Conservation (phyloP, 345 rosid genomes). For the Corymbia maculata region DNA sequence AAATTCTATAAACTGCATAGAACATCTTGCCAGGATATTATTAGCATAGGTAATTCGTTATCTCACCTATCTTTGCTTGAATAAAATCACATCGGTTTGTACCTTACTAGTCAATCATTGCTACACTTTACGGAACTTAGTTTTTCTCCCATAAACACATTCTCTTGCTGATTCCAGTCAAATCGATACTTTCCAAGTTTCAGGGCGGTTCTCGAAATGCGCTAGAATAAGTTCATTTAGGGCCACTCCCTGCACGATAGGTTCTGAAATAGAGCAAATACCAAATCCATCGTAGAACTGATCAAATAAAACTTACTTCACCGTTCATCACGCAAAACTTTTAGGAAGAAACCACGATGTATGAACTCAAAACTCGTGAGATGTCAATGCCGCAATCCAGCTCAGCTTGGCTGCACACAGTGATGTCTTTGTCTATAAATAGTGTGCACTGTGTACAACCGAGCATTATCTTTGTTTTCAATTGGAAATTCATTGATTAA, state of each 20-base stretch:
- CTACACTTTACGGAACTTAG: neutral
- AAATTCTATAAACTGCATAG: neutral
- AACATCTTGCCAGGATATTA: neutral
- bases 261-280: neutral
- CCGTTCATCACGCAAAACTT: neutral
- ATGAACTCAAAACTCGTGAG: neutral
- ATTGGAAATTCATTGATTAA: neutral
- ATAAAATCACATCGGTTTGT: neutral
- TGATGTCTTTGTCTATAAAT: too few species aligned
- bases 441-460: neutral
- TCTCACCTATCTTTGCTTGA: neutral
- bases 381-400: neutral
- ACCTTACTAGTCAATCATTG: neutral
- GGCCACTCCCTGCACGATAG: neutral
- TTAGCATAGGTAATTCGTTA: neutral
- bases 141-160: neutral
- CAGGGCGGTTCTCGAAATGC: neutral
- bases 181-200: neutral
- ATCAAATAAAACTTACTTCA: neutral
- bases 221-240: neutral
- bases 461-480: neutral
- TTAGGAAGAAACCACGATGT: neutral
- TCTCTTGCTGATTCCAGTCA: neutral
- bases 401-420: neutral
- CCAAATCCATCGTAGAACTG: neutral